These are phyloP conservation scores for Boletus edulis DNA, from an alignment of 768 basidiomycete species.

Conservation along the genomic window DNA sequence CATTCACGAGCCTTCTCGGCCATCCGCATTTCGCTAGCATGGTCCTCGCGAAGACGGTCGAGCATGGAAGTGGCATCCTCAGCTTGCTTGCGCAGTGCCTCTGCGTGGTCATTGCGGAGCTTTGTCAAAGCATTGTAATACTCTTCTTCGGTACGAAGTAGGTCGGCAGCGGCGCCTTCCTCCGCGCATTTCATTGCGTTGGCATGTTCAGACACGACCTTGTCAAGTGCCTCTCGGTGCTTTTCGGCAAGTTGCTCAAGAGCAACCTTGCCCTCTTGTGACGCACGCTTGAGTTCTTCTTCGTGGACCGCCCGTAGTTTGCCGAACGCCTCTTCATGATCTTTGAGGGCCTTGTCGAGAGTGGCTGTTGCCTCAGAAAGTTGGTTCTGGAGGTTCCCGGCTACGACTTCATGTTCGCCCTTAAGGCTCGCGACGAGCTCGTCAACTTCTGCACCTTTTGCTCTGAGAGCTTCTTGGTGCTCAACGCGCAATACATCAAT, in stretches of 20 bases:
- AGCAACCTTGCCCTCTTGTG: conserved; percentile 51
- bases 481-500: conserved; percentile 45
- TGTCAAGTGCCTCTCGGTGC: conserved; percentile 51
- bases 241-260: conserved; percentile 50
- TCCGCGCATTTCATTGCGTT: conserved; percentile 59
- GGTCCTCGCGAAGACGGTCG: conserved; percentile 75
- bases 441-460: conserved; percentile 42
- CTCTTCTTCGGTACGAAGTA: conserved; percentile 74
- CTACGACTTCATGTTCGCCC: conserved; percentile 44
- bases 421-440: conserved; percentile 44
- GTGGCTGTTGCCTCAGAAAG: conserved; percentile 40
- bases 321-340: conserved; percentile 61
- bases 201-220: conserved; percentile 51
- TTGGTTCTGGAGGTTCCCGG: conserved; percentile 41
- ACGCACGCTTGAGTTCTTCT: conserved; percentile 49
- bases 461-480: conserved; percentile 44
- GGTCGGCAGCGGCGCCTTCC: conserved; percentile 50
- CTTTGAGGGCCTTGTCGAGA: conserved; percentile 48
- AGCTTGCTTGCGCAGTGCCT: conserved; percentile 58
- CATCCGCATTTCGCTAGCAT: conserved; percentile 69
- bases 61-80: conserved; percentile 59
- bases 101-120: conserved; percentile 69
- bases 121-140: conserved; percentile 80
- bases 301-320: conserved; percentile 55
- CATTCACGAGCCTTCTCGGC: conserved; percentile 75